Evolutionary conservation across 2,329 filamentous ascomycete species (phyloP).

Genomic region (Cordyceps pruinosa): DNA sequence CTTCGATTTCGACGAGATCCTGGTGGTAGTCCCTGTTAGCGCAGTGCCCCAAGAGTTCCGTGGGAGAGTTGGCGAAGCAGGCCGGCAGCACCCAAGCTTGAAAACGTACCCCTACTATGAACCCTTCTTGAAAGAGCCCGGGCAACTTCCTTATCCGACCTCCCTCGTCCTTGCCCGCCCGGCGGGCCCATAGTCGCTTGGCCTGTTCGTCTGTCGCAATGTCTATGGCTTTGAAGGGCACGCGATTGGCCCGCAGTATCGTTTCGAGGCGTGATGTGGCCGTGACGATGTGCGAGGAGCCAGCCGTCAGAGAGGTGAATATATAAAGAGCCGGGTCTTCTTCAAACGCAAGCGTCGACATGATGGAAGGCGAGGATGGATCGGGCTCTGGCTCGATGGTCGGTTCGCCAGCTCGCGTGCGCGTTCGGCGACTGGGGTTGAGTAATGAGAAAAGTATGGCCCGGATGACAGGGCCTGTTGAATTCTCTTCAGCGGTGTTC

Average conservation of each 20-base stretch:
- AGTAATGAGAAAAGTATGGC: neutral
- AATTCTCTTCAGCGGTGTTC: neutral
- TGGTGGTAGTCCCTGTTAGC: slow-evolving; percentile 28
- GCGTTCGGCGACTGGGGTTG: neutral
- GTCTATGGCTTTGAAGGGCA: slow-evolving; percentile 90
- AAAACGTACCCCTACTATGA: slow-evolving; percentile 71
- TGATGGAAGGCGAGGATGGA: neutral
- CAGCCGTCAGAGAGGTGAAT: slow-evolving; percentile 91
- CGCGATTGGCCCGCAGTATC: slow-evolving; percentile 88
- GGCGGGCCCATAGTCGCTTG: slow-evolving; percentile 78
- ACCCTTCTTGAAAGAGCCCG: slow-evolving; percentile 77
- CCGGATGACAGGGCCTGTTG: neutral
- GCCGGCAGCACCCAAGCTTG: neutral
- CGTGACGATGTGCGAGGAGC: slow-evolving; percentile 92
- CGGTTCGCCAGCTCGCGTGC: neutral
- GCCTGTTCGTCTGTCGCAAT: slow-evolving; percentile 85
- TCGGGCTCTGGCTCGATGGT: neutral
- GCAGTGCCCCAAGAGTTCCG: neutral
- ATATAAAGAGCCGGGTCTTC: slow-evolving; percentile 76
- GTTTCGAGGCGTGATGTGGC: slow-evolving; percentile 93
- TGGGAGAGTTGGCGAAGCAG: neutral
- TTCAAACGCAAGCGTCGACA: slow-evolving; percentile 38
- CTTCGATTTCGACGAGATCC: slow-evolving; percentile 91
- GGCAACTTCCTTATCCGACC: slow-evolving; percentile 71
- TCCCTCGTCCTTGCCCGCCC: slow-evolving; percentile 62